Conservation (phyloP, 345 rosid genomes). For the Boechera stricta region DNA sequence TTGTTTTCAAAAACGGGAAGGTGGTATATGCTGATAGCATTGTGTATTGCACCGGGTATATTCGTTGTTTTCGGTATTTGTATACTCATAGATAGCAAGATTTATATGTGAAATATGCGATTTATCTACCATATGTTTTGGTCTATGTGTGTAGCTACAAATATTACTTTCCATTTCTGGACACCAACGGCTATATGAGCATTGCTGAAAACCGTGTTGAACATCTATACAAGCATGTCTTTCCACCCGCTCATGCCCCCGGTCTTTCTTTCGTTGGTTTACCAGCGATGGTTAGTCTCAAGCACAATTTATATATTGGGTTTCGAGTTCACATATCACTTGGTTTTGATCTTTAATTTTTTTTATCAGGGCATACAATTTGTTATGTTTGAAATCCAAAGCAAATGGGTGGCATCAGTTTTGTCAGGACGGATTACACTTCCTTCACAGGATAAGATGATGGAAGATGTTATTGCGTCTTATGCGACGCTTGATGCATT, state of each 20-base stretch:
- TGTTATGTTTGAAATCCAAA: constrained; percentile 34
- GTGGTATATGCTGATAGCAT: constrained; percentile 57
- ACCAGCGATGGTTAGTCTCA: constrained; percentile 64
- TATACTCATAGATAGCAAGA: not conserved
- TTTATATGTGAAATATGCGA: not conserved
- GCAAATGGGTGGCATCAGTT: constrained; percentile 39
- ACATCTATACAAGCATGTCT: constrained; percentile 75
- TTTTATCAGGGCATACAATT: not conserved
- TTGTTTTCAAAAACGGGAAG: constrained; percentile 65
- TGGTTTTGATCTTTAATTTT: not conserved
- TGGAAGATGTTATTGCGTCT: constrained; percentile 49
- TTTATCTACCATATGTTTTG: not conserved
- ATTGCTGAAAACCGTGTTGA: constrained; percentile 76
- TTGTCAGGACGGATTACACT: constrained; percentile 34
- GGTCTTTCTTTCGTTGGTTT: constrained; percentile 77
- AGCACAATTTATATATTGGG: not conserved
- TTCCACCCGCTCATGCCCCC: constrained; percentile 71
- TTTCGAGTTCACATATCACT: not conserved
- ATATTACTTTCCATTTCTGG: constrained; percentile 79
- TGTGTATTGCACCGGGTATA: constrained; percentile 82
- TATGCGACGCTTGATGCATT: constrained; percentile 57
- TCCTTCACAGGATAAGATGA: constrained; percentile 33
- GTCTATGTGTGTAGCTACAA: constrained; percentile 59
- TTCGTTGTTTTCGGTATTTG: not conserved
- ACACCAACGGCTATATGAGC: constrained; percentile 63